Evolutionary conservation across 352 stramenopile species (phyloP).

Genomic region (Poterioochromonas sp.): DNA sequence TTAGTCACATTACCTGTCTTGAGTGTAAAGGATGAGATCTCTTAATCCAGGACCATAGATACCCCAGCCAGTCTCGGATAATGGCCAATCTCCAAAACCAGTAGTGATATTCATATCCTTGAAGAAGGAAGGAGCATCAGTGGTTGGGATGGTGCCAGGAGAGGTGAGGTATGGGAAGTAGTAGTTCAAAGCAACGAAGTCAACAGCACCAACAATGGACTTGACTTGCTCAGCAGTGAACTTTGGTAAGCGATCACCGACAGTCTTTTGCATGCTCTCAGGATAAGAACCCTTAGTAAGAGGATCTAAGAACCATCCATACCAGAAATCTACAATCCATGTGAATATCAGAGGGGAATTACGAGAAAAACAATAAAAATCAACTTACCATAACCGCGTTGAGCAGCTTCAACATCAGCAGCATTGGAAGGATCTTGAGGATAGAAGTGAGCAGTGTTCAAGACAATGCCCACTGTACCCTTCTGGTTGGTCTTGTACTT

Average conservation of each 20-base stretch:
- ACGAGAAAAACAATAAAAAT: not conserved
- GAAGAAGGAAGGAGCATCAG: not conserved
- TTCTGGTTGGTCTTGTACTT: conserved; percentile 53
- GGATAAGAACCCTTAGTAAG: conserved; percentile 79
- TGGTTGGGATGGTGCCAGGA: not conserved
- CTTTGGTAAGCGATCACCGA: conserved; percentile 62
- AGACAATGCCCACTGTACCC: conserved; percentile 76
- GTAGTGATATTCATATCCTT: conserved; percentile 3
- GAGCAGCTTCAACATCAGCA: conserved; percentile 42
- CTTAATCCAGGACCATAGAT: conserved; percentile 59
- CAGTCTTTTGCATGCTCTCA: conserved; percentile 68
- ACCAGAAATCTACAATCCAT: conserved; percentile 58
- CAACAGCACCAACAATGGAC: not conserved
- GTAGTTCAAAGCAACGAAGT: conserved; percentile 24
- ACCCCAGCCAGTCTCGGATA: conserved; percentile 47
- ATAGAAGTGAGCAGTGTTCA: conserved; percentile 75
- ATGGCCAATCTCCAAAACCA: conserved; percentile 41
- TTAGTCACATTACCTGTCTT: conserved; percentile 63
- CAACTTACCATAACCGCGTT: conserved; percentile 3
- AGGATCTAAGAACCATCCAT: conserved; percentile 80
- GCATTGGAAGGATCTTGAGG: conserved; percentile 51
- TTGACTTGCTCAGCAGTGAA: conserved; percentile 69
- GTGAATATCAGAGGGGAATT: conserved; percentile 56
- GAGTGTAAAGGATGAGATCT: conserved; percentile 61
- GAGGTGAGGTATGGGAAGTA: conserved; percentile 3